phyloP scores from a whole-genome alignment of 1,284 basidiomycete species.

The Caloboletus firmus region DNA sequence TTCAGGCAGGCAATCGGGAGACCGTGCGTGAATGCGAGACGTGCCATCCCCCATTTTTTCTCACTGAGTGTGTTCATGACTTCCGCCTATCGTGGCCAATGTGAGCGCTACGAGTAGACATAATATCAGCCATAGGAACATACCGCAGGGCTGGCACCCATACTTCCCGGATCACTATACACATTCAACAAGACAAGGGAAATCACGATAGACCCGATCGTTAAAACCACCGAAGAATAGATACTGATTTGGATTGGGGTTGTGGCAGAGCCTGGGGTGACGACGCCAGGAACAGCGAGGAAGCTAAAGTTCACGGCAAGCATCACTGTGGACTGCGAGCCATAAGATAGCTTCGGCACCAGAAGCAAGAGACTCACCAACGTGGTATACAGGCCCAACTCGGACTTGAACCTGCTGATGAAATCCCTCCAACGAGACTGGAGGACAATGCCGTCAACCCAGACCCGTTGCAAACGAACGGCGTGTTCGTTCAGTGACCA shows the following conservation, averaged over 20 bases:
- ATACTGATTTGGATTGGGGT: slow-evolving; percentile 10
- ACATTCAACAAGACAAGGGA: slow-evolving; percentile 20
- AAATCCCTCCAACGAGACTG: slow-evolving; percentile 34
- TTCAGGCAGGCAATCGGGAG: slow-evolving; percentile 19
- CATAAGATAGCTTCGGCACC: background rate
- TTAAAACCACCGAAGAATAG: slow-evolving; percentile 15
- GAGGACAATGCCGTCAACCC: slow-evolving; percentile 25
- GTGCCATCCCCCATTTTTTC: slow-evolving; percentile 11
- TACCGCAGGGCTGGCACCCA: slow-evolving; percentile 10
- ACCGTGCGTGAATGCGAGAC: slow-evolving; percentile 17
- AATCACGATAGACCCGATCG: slow-evolving; percentile 19
- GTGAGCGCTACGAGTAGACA: background rate
- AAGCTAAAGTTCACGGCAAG: slow-evolving; percentile 22
- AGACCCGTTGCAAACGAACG: slow-evolving; percentile 19
- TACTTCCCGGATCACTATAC: slow-evolving; percentile 15
- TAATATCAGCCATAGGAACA: background rate
- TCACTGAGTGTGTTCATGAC: slow-evolving; percentile 9
- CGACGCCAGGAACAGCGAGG: slow-evolving; percentile 16
- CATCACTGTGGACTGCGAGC: slow-evolving; percentile 24
- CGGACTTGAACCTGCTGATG: slow-evolving; percentile 43
- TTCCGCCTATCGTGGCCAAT: background rate
- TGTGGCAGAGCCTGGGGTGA: background rate
- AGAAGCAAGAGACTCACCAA: slow-evolving; percentile 39
- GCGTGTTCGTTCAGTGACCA: slow-evolving; percentile 13
- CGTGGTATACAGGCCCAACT: slow-evolving; percentile 53